These are phyloP conservation scores for Colletotrichum sidae DNA, from an alignment of 2,329 filamentous ascomycete species.

Conservation along the genomic window DNA sequence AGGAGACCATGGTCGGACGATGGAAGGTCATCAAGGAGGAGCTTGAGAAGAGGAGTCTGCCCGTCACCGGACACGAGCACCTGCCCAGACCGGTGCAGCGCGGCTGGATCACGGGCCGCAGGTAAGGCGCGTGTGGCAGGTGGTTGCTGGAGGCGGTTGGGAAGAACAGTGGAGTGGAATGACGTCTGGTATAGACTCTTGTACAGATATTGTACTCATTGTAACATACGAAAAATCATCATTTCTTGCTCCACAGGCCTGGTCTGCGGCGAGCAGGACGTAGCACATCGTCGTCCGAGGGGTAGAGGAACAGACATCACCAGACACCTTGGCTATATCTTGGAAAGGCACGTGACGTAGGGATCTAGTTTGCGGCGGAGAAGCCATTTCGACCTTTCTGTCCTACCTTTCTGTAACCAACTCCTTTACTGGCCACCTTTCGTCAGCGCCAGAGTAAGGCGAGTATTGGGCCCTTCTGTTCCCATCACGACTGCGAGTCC, in stretches of 20 bases:
- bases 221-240: slow-evolving; percentile 37
- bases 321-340: too few relatives aligned
- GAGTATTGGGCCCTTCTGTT: too few relatives aligned
- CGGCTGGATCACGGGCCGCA: slow-evolving; percentile 55
- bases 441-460: too few relatives aligned
- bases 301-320: too few relatives aligned
- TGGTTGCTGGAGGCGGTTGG: neutral
- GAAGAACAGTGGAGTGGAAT: slow-evolving; percentile 9
- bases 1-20: slow-evolving; percentile 77
- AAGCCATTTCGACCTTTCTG: too few relatives aligned
- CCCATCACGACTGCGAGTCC: too few relatives aligned
- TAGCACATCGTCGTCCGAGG: too few relatives aligned
- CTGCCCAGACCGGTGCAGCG: slow-evolving; percentile 56
- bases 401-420: too few relatives aligned
- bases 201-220: slow-evolving; percentile 40
- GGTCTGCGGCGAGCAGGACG: neutral
- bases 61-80: slow-evolving; percentile 61
- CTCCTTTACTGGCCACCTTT: too few relatives aligned
- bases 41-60: slow-evolving; percentile 71
- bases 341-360: too few relatives aligned
- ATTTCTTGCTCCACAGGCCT: slow-evolving; percentile 21
- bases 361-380: too few relatives aligned
- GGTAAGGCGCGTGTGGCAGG: slow-evolving; percentile 39
- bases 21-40: slow-evolving; percentile 85
- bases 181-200: slow-evolving; percentile 29